Base-by-base conservation (phyloP, 176 grass and related monocot species). In the Carex myosuroides region DNA sequence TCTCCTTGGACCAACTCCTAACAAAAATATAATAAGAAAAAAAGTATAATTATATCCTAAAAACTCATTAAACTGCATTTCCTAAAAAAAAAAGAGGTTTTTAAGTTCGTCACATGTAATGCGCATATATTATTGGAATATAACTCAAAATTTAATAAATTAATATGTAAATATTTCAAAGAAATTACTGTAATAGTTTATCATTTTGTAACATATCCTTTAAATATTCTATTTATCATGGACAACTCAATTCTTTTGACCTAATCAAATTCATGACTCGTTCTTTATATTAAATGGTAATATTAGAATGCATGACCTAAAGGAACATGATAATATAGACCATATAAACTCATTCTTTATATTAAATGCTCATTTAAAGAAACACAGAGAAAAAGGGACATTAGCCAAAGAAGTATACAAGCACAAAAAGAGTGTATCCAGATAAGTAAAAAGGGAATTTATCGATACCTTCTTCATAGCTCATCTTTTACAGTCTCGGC, bases 401-500 rank as follows among this genome's bases (percentile, higher is more conserved):
- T 33, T 35, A 68, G 14, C 56, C 21, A 21, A 73, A 46, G 72
- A 55, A 53, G 9, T 44, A 37, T 59, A 18, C 5, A 8, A 17
- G 30, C n/a, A 39, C 12, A 22, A 74, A 8, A 53, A 21, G 9
- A 3, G 17, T 41, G 17, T 41, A 80, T 64, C 48, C 16, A 84
- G 46, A 75, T 29, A 26, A 46, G 20, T 14, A 64, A 2, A 22
- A 63, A 54, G 44, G 13, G 11, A n/a, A 50, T 26, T 70, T 60
- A 12, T 18, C 55, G 46, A 79, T 78, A 24, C 13, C 69, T 88
- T 73, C 33, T 89, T 92, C 64, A 99, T 59, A 99, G 88, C 69
- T 99, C 96, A 73, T 99, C 93, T 88, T 92, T 94, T 39, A 68
- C 60, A 54, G 85, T 76, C 1, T 81, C 64, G 42, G 83, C 8